These are phyloP conservation scores for Madurella fahalii DNA, from an alignment of 2,329 filamentous ascomycete genomes.

Conservation along the genomic window DNA sequence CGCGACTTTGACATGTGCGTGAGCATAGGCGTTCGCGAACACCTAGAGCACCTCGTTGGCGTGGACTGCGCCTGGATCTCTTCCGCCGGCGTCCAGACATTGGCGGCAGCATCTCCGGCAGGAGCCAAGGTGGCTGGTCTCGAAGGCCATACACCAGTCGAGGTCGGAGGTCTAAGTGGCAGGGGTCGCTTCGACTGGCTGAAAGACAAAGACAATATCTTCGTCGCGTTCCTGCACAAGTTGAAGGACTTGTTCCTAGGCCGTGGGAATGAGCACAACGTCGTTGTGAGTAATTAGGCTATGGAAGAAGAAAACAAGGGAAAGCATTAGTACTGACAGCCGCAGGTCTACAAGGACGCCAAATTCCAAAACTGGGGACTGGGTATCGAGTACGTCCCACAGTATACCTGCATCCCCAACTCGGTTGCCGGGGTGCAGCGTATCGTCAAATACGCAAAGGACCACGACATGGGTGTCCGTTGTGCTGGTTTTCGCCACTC, in stretches of 20 bases:
- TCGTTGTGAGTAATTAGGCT: background rate
- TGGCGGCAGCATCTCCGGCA: background rate
- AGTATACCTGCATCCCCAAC: conserved; percentile 39
- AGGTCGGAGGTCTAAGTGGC: background rate
- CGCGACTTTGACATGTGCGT: conserved; percentile 5
- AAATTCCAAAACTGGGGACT: conserved; percentile 41
- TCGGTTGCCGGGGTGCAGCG: conserved; percentile 39
- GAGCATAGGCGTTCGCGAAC: conserved; percentile 2
- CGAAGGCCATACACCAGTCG: background rate
- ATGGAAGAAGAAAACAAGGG: background rate
- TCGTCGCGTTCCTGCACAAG: conserved; percentile 1
- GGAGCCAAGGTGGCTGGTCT: background rate
- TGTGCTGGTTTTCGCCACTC: conserved; percentile 41
- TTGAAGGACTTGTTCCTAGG: conserved; percentile 2
- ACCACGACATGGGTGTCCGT: conserved; percentile 35
- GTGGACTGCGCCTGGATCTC: background rate
- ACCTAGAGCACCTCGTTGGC: conserved; percentile 1
- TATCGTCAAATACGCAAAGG: conserved; percentile 36
- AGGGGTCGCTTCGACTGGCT: background rate
- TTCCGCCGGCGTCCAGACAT: background rate
- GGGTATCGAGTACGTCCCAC: conserved; percentile 37
- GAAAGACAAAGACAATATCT: background rate
- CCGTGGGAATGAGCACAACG: background rate
- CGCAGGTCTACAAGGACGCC: conserved; percentile 30
- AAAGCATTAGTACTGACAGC: background rate